Conservation (phyloP, 345 rosid genomes). For the sweet orange (Citrus sinensis) region DVS_A1.0 CM039161.1:21594501-21595000, state of each 20-base stretch:
- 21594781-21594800: slow-evolving; percentile 68
- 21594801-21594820: slow-evolving; percentile 67
- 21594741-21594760: slow-evolving; percentile 7
- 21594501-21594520: not conserved
- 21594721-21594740: slow-evolving; percentile 1
- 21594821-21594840: slow-evolving; percentile 78
- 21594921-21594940: slow-evolving; percentile 11
- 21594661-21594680: not conserved
- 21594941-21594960: slow-evolving; percentile 66
- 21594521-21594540: not conserved
- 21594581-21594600: not conserved
- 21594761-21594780: slow-evolving; percentile 72
- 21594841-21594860: slow-evolving; percentile 90
- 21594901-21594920: not conserved
- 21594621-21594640: not conserved
- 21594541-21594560: not conserved
- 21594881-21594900: not conserved
- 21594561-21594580: not conserved
- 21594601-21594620: not conserved
- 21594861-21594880: slow-evolving; percentile 17
- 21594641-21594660: not conserved
- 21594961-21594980: slow-evolving; percentile 72
- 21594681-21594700: not conserved
- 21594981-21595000: slow-evolving; percentile 79
- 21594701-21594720: not conserved